Conservation (phyloP, 306 rosid species). For the Rosa multiflora region DNA sequence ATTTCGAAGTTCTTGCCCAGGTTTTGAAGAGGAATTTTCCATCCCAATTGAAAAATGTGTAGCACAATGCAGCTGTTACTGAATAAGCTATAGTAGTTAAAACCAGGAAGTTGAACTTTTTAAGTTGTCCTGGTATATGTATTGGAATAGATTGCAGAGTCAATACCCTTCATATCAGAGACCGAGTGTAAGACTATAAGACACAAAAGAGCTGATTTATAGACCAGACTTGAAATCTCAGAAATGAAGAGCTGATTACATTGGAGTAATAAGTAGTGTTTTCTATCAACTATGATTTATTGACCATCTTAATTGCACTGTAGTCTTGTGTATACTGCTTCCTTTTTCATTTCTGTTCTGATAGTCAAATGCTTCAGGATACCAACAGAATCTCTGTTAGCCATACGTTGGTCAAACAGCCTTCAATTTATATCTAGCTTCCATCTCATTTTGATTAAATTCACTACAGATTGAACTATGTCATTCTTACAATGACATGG, state of each 20-base stretch:
- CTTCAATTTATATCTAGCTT: background rate
- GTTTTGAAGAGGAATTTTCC: background rate
- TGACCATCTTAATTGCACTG: background rate
- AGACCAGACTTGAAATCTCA: background rate
- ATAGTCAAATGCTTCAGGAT: background rate
- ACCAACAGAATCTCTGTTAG: background rate
- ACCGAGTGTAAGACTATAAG: background rate
- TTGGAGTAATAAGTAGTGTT: background rate
- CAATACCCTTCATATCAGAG: background rate
- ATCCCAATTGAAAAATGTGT: background rate
- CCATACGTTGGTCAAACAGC: background rate
- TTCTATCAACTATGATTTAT: background rate
- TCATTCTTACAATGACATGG: background rate
- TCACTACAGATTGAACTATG: too few relatives aligned
- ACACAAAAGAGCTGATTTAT: background rate
- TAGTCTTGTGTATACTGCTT: background rate
- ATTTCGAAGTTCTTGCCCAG: background rate
- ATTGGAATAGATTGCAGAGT: background rate
- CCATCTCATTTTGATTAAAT: too few relatives aligned
- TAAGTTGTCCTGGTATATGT: background rate
- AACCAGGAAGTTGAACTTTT: background rate
- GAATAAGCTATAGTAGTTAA: background rate
- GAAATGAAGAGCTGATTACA: background rate
- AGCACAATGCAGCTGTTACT: background rate
- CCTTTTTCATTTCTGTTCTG: background rate